These are phyloP conservation scores for Nicotiana attenuata DNA, from an alignment of 257 asterid species.

Conservation along the genomic window DNA sequence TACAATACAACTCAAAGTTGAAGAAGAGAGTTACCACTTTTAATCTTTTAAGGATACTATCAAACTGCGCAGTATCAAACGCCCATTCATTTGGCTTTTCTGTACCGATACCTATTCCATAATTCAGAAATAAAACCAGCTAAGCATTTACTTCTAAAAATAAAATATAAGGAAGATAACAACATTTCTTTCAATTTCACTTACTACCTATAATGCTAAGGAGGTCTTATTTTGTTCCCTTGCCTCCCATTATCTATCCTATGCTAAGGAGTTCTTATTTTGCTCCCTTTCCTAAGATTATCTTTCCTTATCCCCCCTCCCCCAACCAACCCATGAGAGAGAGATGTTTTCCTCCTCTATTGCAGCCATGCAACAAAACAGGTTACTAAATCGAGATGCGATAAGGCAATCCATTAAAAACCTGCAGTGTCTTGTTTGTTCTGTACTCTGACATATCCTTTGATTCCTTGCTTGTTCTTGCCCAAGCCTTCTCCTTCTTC, in stretches of 20 bases:
- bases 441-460: slow-evolving; percentile 80
- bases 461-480: slow-evolving; percentile 93
- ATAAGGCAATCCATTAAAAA: background rate
- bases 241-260: background rate
- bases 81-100: slow-evolving; percentile 92
- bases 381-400: background rate
- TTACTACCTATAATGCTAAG: background rate
- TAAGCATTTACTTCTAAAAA: background rate
- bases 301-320: too few relatives aligned
- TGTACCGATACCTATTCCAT: slow-evolving; percentile 62
- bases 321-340: too few relatives aligned
- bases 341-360: background rate
- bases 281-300: too few relatives aligned
- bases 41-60: slow-evolving; percentile 81
- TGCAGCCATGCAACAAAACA: background rate
- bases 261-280: too few relatives aligned
- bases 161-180: background rate
- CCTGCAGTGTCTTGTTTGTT: slow-evolving; percentile 91
- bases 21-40: slow-evolving; percentile 60
- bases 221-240: background rate
- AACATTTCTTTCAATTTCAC: background rate
- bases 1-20: background rate
- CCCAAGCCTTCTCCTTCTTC: slow-evolving; percentile 99
- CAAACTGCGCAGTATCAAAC: slow-evolving; percentile 91
- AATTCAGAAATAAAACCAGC: background rate